Evolutionary conservation across 73 alveolate species (phyloP).

Genomic region (Symbiodinium pilosum): DNA sequence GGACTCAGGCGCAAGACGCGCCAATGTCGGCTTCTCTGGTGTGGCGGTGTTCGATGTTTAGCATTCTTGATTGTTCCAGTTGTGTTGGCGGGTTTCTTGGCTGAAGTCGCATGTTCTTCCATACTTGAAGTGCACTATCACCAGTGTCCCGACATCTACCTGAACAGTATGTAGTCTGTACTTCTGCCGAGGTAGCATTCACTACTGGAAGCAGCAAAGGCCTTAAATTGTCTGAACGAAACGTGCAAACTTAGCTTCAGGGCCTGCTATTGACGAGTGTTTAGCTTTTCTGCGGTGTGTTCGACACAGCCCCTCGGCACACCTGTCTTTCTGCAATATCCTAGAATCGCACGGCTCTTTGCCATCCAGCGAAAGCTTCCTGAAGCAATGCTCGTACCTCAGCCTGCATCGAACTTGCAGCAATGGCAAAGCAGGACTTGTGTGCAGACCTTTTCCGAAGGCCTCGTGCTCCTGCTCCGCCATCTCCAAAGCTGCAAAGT

Average conservation of each 20-base stretch:
- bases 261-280: no score
- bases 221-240: no score
- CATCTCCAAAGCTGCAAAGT: slow-evolving; percentile 53
- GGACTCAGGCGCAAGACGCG: background rate
- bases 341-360: background rate
- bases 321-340: no score
- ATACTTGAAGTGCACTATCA: background rate
- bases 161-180: no score
- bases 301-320: no score
- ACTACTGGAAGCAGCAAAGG: no score
- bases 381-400: background rate
- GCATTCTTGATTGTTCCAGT: no score
- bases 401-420: background rate
- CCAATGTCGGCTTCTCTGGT: slow-evolving; percentile 9
- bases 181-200: no score
- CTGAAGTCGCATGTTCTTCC: background rate
- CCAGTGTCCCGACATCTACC: slow-evolving; percentile 11
- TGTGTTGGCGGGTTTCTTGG: background rate
- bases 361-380: background rate
- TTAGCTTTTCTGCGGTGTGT: no score
- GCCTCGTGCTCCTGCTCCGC: slow-evolving; percentile 60
- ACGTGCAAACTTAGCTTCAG: no score
- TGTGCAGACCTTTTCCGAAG: background rate
- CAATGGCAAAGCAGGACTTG: background rate
- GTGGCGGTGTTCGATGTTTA: background rate